Evolutionary conservation across 768 basidiomycete genomes (phyloP), one percentile per base, ranked within the genome.

Genomic region (Termitomyces sp.): DNA sequence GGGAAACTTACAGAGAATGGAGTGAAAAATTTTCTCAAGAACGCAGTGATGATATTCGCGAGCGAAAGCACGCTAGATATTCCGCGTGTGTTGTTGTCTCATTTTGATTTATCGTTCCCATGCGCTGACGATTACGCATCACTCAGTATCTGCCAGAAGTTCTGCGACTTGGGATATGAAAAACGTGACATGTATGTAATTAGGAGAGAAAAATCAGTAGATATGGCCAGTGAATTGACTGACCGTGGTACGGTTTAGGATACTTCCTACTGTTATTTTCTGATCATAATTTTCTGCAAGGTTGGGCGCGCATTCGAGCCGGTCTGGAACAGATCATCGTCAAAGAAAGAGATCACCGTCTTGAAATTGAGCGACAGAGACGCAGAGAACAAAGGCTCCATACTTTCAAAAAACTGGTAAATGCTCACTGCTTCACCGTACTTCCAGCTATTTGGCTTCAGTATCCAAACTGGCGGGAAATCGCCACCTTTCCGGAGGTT

Each of bases 401-500:
- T 7, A n/a, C 57, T 12, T 44, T 69, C 6, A 20, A 58, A 30
- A 20, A 22, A 0, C 24, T 69, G 10, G 70, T 68, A 32, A 53
- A 56, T 4, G 52, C 35, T 3, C 67, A 69, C 58, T 61, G 61
- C 46, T 59, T 59, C 14, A 61, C 59, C 0, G 58, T 71, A 4
- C 53, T 53, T 4, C 69, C 72, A 5, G 60, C 57, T 1, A 63
- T 68, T 45, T 68, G 69, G 69, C 44, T 57, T 13, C 65, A 58
- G 22, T 64, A 68, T 22, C 70, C 70, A 14, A 56, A 59, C 5
- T 53, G 56, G 24, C 26, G 53, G 13, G 65, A 68, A 24, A 53
- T 69, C n/a, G 38, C 47, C 20, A 32, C 14, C 13, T 57, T 61
- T 14, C 48, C 60, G 14, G 42, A 32, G 1, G 53, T 60, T 36